Evolutionary conservation across 2,329 filamentous ascomycete species (phyloP).

Genomic region (Helicocarpus griseus): DNA sequence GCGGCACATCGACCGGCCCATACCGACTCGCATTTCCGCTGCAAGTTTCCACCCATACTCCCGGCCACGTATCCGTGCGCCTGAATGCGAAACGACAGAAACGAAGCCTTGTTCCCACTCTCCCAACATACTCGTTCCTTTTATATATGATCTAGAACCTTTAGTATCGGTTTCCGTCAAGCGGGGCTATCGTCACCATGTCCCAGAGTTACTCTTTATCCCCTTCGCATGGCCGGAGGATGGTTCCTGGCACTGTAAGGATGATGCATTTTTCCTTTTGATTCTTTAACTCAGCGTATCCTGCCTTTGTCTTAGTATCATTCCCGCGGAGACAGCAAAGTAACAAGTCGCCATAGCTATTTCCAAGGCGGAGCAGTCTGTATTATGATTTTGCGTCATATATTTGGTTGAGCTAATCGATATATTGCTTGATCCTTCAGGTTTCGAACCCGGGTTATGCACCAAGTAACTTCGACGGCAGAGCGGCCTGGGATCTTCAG

Average conservation of each 20-base stretch:
- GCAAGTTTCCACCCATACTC: background rate
- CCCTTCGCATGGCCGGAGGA: background rate
- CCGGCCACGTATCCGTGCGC: background rate
- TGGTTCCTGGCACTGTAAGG: background rate
- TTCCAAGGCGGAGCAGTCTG: background rate
- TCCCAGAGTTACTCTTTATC: background rate
- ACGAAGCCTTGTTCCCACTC: background rate
- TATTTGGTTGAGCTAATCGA: background rate
- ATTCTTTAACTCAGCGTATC: background rate
- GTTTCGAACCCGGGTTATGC: background rate
- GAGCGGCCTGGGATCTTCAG: conserved; percentile 21
- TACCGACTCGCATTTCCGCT: background rate
- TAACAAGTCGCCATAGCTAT: background rate
- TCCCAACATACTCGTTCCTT: background rate
- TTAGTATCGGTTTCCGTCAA: background rate
- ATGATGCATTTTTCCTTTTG: background rate
- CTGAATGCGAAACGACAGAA: background rate
- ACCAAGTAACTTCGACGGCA: background rate
- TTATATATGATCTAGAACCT: conserved; percentile 7
- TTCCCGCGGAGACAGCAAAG: background rate
- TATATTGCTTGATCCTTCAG: background rate
- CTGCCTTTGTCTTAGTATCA: background rate
- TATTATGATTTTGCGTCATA: background rate
- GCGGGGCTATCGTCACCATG: background rate
- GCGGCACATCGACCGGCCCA: background rate